Evolutionary conservation across 306 rosid species (phyloP).

Genomic region (Pachyrhizus erosus): DNA sequence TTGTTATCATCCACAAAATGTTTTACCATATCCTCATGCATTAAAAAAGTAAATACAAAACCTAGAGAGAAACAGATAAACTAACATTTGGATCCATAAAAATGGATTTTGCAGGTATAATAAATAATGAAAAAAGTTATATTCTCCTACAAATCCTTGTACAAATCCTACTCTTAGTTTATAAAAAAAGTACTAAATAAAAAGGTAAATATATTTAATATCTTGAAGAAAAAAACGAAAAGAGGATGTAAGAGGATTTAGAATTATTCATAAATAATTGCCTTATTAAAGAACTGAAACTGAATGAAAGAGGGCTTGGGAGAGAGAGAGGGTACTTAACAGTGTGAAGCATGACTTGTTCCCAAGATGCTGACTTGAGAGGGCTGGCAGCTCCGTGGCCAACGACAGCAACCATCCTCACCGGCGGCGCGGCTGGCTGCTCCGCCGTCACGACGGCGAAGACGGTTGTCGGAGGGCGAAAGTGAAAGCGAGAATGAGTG

Average conservation of each 20-base stretch:
- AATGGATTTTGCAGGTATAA: background rate
- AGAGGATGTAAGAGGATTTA: too few species aligned
- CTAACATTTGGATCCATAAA: background rate
- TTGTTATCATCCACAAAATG: background rate
- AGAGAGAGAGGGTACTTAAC: constrained; percentile 46
- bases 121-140: background rate
- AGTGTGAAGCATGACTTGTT: constrained; percentile 85
- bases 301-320: background rate
- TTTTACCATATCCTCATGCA: background rate
- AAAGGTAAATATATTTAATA: too few species aligned
- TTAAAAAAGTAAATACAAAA: background rate
- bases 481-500: background rate
- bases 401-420: constrained; percentile 70
- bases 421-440: constrained; percentile 45
- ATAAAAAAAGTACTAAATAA: too few species aligned
- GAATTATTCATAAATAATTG: background rate
- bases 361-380: constrained; percentile 70
- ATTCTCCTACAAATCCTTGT: too few species aligned
- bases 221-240: background rate
- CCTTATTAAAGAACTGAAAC: too few species aligned
- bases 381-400: constrained; percentile 79
- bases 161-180: too few species aligned
- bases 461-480: constrained; percentile 29
- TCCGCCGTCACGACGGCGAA: constrained; percentile 44
- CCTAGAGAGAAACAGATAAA: background rate